Conservation (phyloP, 768 basidiomycete species). For the Auricularia cornea region DNA sequence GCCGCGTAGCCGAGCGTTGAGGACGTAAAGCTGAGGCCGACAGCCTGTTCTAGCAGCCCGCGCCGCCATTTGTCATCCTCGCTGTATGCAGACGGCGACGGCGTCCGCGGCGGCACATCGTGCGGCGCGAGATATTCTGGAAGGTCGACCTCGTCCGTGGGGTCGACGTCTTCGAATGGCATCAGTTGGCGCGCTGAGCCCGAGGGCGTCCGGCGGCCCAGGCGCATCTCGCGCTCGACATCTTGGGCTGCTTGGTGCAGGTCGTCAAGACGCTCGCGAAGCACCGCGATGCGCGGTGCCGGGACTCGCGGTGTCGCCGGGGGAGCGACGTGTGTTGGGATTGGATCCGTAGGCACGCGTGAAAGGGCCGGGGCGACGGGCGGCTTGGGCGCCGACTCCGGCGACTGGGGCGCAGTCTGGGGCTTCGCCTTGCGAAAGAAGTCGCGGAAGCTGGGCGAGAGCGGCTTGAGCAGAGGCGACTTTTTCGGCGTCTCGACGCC, state of each 20-base stretch:
- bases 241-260: slow-evolving; percentile 62
- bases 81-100: slow-evolving; percentile 27
- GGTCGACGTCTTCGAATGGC: slow-evolving; percentile 60
- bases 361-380: slow-evolving; percentile 8
- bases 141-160: slow-evolving; percentile 75
- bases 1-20: not conserved
- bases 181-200: slow-evolving; percentile 3
- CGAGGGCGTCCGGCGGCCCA: slow-evolving; percentile 14
- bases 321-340: slow-evolving; percentile 56
- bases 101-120: not conserved
- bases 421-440: slow-evolving; percentile 61
- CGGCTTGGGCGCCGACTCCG: slow-evolving; percentile 28
- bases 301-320: slow-evolving; percentile 33
- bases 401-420: slow-evolving; percentile 54
- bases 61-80: slow-evolving; percentile 67
- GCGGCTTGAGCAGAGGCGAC: slow-evolving; percentile 31
- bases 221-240: slow-evolving; percentile 49
- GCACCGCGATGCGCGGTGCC: slow-evolving; percentile 60
- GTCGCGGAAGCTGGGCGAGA: slow-evolving; percentile 55
- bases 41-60: slow-evolving; percentile 66
- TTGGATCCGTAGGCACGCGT: slow-evolving; percentile 16
- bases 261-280: slow-evolving; percentile 74
- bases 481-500: slow-evolving; percentile 28
- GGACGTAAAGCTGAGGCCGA: slow-evolving; percentile 35
- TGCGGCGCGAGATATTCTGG: slow-evolving; percentile 18